phyloP scores from a whole-genome alignment of 768 basidiomycete genomes.

The Lactifluus piperatus region DNA sequence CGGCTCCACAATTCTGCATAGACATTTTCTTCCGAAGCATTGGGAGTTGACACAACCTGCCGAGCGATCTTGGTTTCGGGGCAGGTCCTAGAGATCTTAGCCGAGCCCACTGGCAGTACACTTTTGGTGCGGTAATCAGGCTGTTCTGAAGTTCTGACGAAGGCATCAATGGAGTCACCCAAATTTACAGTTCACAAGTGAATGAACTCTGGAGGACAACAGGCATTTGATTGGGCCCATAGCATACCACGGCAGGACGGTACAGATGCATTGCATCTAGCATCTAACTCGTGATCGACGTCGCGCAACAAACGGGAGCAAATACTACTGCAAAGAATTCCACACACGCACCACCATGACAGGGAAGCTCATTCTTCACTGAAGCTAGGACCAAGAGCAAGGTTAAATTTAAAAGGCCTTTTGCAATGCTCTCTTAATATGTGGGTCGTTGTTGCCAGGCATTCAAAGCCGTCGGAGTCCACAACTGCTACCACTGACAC shows the following conservation, averaged over 20 bases:
- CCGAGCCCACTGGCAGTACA: neutral
- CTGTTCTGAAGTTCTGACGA: neutral
- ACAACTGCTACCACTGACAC: neutral
- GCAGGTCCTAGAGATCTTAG: neutral
- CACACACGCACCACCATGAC: neutral
- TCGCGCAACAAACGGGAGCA: constrained; percentile 14
- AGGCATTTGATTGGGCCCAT: too few relatives aligned
- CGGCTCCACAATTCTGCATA: neutral
- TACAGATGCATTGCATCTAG: neutral
- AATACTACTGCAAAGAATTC: neutral
- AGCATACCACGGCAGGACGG: neutral
- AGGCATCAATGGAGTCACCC: neutral
- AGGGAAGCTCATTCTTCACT: neutral
- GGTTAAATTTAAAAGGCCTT: neutral
- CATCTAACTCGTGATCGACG: neutral
- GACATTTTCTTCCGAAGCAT: neutral
- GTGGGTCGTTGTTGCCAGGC: neutral
- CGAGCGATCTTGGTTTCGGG: neutral
- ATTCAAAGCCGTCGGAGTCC: neutral
- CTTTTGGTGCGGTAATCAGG: neutral
- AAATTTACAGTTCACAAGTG: neutral
- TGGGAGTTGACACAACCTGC: neutral
- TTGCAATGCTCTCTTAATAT: neutral
- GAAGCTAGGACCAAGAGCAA: neutral
- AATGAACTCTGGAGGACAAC: neutral